Evolutionary conservation across 768 basidiomycete species (phyloP), one percentile per base, ranked within the genome.

Genomic region (Termitomyces sp.): DNA sequence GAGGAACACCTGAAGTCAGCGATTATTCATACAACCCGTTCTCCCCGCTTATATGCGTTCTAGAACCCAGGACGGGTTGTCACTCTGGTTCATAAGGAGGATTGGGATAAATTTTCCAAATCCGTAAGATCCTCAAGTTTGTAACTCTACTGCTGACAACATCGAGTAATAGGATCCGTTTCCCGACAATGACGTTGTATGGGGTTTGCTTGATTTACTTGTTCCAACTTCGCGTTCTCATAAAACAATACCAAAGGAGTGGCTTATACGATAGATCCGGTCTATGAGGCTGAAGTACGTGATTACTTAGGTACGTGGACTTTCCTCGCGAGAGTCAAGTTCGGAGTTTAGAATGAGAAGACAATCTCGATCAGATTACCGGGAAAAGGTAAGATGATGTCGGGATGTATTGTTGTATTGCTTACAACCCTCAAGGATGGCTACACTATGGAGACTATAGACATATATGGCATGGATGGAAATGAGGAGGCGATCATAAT

Each of bases 1-100:
- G 94, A 11, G 94, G 94, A 19, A 95, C 93, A 0, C 89, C 85
- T 2, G 87, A 93, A 75, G 88, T 89, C 39, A 52, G 70, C 55
- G 9, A 27, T 34, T 27, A 25, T 46, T 32, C 16, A 5, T 40
- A 10, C 3, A 6, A 44, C 11, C 17, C 4, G 14, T n/a, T 35
- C 14, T 19, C 1, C 0, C 21, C 3, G n/a, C 45, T 27, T 42
- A 37, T 58, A 28, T 30, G 50, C 37, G 49, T 19, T 25, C 4
- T 60, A 92, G 90, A 82, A 76, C 50, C 94, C 94, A 3, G 94
- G 94, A 3, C 74, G 93, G 42, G 95, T 96, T 1, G 94, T 96
- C 0, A 98, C 94, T 0, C 76, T 98, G 2, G 78, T 97, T 9
- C 88, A 90, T 62, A 89, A 91, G 57, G 84, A 87, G 66, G 91